These are phyloP conservation scores for Haplosporangium sp. DNA, from an alignment of 371 early-diverging fungal genomes.

Conservation along the genomic window DNA sequence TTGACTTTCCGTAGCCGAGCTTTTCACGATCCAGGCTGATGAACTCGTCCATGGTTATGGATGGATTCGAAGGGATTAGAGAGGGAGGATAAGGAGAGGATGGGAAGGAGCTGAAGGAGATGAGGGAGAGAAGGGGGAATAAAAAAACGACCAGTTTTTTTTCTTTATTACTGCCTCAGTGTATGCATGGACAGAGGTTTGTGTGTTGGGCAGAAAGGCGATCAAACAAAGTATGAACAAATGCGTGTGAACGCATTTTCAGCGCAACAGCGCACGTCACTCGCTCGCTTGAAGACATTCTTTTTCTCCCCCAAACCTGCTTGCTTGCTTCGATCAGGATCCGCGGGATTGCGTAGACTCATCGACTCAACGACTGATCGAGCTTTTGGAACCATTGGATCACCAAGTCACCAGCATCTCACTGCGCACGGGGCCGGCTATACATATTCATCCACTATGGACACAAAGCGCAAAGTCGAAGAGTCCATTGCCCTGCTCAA, in stretches of 20 bases:
- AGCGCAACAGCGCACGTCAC: too few relatives aligned
- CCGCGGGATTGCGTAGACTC: too few relatives aligned
- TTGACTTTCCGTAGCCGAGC: slow-evolving; percentile 39
- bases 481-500: slow-evolving; percentile 51
- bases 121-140: neutral
- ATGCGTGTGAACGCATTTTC: too few relatives aligned
- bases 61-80: slow-evolving; percentile 1
- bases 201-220: too few relatives aligned
- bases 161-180: slow-evolving; percentile 12
- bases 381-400: too few relatives aligned
- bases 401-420: too few relatives aligned
- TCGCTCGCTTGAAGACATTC: too few relatives aligned
- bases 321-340: too few relatives aligned
- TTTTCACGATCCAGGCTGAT: slow-evolving; percentile 35
- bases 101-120: neutral
- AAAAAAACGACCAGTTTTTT: neutral
- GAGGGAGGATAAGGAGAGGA: slow-evolving; percentile 7
- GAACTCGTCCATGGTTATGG: slow-evolving; percentile 26
- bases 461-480: slow-evolving; percentile 46
- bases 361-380: too few relatives aligned
- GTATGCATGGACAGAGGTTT: too few relatives aligned
- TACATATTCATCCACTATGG: slow-evolving; percentile 7
- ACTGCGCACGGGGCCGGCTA: neutral
- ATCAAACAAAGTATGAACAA: too few relatives aligned
- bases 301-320: too few relatives aligned